Evolutionary conservation across 2,329 filamentous ascomycete genomes (phyloP).

Genomic region (Hypoxylon sp.): DNA sequence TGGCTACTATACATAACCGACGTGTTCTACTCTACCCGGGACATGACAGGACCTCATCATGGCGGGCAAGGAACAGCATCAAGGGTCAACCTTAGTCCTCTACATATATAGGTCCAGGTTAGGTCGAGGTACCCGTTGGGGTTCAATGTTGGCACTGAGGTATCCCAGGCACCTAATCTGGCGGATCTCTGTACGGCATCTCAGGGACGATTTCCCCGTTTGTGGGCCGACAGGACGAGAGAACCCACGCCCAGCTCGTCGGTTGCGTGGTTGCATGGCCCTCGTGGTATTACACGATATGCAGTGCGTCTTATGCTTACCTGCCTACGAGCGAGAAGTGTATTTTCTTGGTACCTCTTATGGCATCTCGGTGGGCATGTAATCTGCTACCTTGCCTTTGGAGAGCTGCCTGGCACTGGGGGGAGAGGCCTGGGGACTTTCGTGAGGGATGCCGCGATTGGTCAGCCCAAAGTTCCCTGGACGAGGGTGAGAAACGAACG

Average conservation of each 20-base stretch:
- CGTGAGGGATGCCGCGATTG: slow-evolving; percentile 31
- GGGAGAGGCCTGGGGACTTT: background rate
- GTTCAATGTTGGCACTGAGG: background rate
- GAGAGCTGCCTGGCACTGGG: slow-evolving; percentile 1
- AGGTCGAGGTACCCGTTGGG: too few species aligned
- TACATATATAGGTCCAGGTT: too few species aligned
- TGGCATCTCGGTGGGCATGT: slow-evolving; percentile 11
- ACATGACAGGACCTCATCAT: background rate
- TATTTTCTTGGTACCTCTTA: background rate
- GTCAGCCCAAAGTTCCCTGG: slow-evolving; percentile 13
- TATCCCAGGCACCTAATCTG: slow-evolving; percentile 24
- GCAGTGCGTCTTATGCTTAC: slow-evolving; percentile 1
- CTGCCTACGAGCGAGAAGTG: background rate
- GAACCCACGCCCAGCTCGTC: background rate
- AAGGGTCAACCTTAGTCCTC: slow-evolving; percentile 10
- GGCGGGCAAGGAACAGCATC: slow-evolving; percentile 4
- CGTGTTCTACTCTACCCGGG: background rate
- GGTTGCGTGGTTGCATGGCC: slow-evolving; percentile 1
- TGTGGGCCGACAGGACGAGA: slow-evolving; percentile 22
- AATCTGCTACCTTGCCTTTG: background rate
- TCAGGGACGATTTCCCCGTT: slow-evolving; percentile 27
- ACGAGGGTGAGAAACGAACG: slow-evolving; percentile 4
- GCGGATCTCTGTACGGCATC: slow-evolving; percentile 32
- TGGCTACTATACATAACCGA: background rate
- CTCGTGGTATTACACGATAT: slow-evolving; percentile 23